A percentile compares a stretch with the other conserved stretches of the same genome.
Conservation (phyloP, 345 rosid genomes). For the Viola odorata region DNA sequence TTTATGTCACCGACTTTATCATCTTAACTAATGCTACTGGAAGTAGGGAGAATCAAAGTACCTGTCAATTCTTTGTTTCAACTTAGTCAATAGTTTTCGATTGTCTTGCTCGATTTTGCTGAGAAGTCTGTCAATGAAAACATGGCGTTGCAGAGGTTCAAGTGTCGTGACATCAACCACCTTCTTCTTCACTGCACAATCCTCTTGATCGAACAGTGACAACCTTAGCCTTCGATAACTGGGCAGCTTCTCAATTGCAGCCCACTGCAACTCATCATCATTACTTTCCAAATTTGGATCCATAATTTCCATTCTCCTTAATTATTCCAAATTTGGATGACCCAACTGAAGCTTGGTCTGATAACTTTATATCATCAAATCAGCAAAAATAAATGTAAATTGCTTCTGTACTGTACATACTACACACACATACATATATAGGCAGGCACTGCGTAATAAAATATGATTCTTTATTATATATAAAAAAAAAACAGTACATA, state of each 20-base stretch:
- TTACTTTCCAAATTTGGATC: not conserved
- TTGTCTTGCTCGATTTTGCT: conserved; percentile 37
- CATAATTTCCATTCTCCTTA: too few species aligned
- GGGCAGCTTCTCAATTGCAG: conserved; percentile 40
- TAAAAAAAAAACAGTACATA: too few species aligned
- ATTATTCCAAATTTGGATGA: too few species aligned
- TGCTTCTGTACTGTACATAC: too few species aligned
- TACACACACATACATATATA: too few species aligned
- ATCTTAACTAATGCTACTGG: too few species aligned
- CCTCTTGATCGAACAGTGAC: conserved; percentile 17
- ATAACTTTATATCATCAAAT: too few species aligned
- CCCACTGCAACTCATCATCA: conserved; percentile 40
- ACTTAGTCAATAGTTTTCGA: conserved; percentile 29
- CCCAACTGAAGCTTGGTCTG: not conserved
- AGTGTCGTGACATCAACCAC: conserved; percentile 38
- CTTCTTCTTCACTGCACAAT: not conserved
- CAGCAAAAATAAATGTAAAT: too few species aligned
- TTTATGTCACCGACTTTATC: too few species aligned
- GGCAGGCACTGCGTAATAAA: too few species aligned
- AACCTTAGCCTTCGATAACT: conserved; percentile 20
- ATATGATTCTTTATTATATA: too few species aligned
- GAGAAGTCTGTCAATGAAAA: conserved; percentile 35
- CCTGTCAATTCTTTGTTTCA: conserved; percentile 36
- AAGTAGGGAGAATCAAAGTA: not conserved
- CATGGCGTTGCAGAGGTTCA: conserved; percentile 23